Percentiles rank a stretch among this genome's conserved stretches.
Conservation (phyloP, 192 early-diverging fungal species). For the Endogone sp. region DNA sequence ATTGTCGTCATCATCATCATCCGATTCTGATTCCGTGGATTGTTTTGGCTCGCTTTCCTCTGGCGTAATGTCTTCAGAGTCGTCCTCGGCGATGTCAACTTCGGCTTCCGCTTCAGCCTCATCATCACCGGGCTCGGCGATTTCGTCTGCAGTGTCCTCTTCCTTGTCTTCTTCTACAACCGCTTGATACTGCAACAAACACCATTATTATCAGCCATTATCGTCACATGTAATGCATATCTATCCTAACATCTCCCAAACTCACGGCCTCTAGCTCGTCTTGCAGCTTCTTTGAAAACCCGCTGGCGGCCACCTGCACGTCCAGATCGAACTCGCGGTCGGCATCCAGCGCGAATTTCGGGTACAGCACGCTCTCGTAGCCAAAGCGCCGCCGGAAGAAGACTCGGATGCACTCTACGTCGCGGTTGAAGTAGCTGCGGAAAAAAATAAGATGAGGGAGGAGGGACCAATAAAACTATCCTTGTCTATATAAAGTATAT, state of each 20-base stretch:
- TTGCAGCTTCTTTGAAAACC: slow-evolving; percentile 91
- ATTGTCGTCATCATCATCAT: slow-evolving; percentile 16
- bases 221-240: background rate
- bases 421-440: slow-evolving; percentile 91
- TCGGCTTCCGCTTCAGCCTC: slow-evolving; percentile 1
- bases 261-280: slow-evolving; percentile 76
- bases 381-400: slow-evolving; percentile 90
- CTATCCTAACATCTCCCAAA: slow-evolving; percentile 11
- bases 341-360: slow-evolving; percentile 79
- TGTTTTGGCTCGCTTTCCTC: slow-evolving; percentile 19
- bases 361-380: slow-evolving; percentile 90
- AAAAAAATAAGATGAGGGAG: background rate
- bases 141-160: slow-evolving; percentile 26
- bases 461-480: background rate
- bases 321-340: slow-evolving; percentile 89
- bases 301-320: slow-evolving; percentile 94
- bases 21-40: slow-evolving; percentile 9
- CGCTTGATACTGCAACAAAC: slow-evolving; percentile 18
- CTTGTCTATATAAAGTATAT: background rate
- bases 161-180: slow-evolving; percentile 29
- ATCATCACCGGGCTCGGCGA: slow-evolving; percentile 21
- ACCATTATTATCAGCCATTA: background rate
- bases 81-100: slow-evolving; percentile 4
- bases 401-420: slow-evolving; percentile 94
- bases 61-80: slow-evolving; percentile 14